A percentile compares a stretch with the other conserved stretches of the same genome.
These are phyloP conservation scores for Grigorovia transvaalensis DNA, from an alignment of 805 yeast genomes.

Conservation along the genomic window DNA sequence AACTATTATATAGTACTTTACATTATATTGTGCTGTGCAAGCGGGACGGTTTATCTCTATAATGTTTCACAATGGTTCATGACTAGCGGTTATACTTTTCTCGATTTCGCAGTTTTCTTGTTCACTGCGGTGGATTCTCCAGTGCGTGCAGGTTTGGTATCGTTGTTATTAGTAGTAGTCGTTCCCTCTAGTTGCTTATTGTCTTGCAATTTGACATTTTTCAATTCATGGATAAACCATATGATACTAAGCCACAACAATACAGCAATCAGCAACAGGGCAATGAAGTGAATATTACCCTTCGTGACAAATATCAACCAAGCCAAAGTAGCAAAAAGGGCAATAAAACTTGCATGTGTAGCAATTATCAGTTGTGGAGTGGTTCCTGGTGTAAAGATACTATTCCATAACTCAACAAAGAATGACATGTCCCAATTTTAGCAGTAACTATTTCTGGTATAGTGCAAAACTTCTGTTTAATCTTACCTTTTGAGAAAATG, in stretches of 20 bases:
- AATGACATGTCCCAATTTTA: constrained; percentile 12
- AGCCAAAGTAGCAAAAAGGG: constrained; percentile 44
- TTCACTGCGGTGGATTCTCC: neutral
- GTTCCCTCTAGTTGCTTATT: constrained; percentile 19
- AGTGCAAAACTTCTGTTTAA: neutral
- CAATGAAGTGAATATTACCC: constrained; percentile 54
- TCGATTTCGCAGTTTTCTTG: constrained; percentile 1
- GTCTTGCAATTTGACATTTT: constrained; percentile 28
- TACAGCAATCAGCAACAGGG: constrained; percentile 44
- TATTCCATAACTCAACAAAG: constrained; percentile 65
- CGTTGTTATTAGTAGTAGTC: neutral
- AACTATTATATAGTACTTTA: too few species aligned
- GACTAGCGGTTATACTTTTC: constrained; percentile 5
- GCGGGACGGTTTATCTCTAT: neutral
- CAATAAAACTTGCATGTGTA: constrained; percentile 72
- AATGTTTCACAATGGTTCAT: neutral
- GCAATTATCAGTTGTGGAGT: constrained; percentile 83
- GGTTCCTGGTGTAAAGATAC: constrained; percentile 87
- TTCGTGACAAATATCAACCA: constrained; percentile 51
- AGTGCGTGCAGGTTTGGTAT: too few species aligned
- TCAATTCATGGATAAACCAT: constrained; percentile 77
- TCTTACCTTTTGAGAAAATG: neutral
- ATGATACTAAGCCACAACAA: constrained; percentile 69
- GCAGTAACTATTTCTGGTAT: too few species aligned
- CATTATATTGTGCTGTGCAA: too few species aligned